Evolutionary conservation across 768 basidiomycete genomes (phyloP), one percentile per base, ranked within the genome.

Genomic region (Naematelia aurantialba): DNA sequence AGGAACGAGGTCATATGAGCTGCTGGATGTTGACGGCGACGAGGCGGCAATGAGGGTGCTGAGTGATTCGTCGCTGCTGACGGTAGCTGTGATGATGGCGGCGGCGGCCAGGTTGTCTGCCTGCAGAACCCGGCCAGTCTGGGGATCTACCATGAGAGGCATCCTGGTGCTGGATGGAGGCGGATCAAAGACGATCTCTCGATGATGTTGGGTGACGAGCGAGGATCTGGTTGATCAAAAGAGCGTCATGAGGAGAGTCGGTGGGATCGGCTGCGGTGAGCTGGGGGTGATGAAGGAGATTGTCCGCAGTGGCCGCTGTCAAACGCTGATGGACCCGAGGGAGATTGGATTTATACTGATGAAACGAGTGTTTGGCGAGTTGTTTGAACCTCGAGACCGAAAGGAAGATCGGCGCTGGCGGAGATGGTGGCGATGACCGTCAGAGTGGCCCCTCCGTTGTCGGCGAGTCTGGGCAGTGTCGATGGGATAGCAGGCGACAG

Each of bases 61-160:
- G 34, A 25, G 22, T 24, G 50, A 19, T 2, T 29, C 0, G 8
- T n/a, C n/a, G 58, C 34, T 17, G 34, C 34, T 39, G 34, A 39
- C 34, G 17, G 55, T 42, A 17, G 49, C 13, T 11, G 49, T 12
- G 2, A 54, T 29, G 12, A 49, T 52, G 14, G 34, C 48, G 4
- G 62, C 53, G 34, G 47, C 27, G 13, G 52, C 49, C 12, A 59
- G 45, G 11, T 55, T 47, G n/a, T 39, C 25, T 5, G 49, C 47
- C 8, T 24, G 14, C 3, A 45, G 22, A 2, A 55, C 14, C 2
- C 19, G 26, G 17, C 48, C 60, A 45, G 47, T 55, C 55, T 19
- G 53, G 48, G 53, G 59, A 58, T 68, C 56, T 4, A 65, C 61
- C 55, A 68, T 68, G 56, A 68, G 59, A 17, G 67, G 67, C 67